These are phyloP conservation scores for Nothophaeocryptopus gaeumannii DNA, from an alignment of 2,329 filamentous ascomycete species.

Conservation along the genomic window DNA sequence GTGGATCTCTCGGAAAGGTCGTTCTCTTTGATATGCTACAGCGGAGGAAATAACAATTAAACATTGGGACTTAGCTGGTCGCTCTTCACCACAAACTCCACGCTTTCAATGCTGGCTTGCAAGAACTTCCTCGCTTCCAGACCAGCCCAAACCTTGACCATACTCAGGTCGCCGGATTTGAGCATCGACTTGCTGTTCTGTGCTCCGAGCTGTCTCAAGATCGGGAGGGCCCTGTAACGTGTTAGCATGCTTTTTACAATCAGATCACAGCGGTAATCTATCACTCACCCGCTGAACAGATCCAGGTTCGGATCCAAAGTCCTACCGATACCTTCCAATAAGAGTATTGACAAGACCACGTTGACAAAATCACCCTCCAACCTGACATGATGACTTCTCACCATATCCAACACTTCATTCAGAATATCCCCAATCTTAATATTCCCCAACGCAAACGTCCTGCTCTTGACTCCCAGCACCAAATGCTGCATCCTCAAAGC, in stretches of 20 bases:
- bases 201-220: slow-evolving; percentile 80
- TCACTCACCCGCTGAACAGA: slow-evolving; percentile 68
- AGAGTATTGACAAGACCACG: slow-evolving; percentile 88
- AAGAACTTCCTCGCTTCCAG: slow-evolving; percentile 85
- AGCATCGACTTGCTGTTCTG: slow-evolving; percentile 62
- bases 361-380: slow-evolving; percentile 98
- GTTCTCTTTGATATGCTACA: too few relatives aligned
- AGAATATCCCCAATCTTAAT: slow-evolving; percentile 96
- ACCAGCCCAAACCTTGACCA: slow-evolving; percentile 89
- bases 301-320: slow-evolving; percentile 83
- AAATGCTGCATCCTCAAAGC: slow-evolving; percentile 96
- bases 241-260: too few relatives aligned
- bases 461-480: slow-evolving; percentile 83
- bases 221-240: slow-evolving; percentile 76
- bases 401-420: slow-evolving; percentile 87
- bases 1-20: too few relatives aligned
- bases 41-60: too few relatives aligned
- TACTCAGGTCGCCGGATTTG: slow-evolving; percentile 52
- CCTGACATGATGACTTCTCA: slow-evolving; percentile 84
- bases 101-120: slow-evolving; percentile 85
- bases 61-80: slow-evolving; percentile 86
- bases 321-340: slow-evolving; percentile 90
- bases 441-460: slow-evolving; percentile 86
- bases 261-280: too few relatives aligned
- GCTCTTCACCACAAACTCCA: slow-evolving; percentile 86